Base-by-base conservation (phyloP, 768 basidiomycete species). In the Dioszegia hungarica region DNA sequence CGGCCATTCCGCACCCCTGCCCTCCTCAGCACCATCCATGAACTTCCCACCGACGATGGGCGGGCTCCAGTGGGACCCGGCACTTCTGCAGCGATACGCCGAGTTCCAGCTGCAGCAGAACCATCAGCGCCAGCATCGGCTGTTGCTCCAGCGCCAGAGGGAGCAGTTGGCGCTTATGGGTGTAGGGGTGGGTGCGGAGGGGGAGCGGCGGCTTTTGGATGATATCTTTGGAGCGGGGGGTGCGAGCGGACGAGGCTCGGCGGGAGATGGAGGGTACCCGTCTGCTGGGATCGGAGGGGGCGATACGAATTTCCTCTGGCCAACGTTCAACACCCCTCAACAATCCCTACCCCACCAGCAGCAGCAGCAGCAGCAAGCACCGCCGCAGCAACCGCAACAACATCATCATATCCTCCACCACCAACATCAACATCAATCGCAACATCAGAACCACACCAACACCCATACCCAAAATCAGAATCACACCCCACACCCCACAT, bases 21-120 rank as follows among this genome's bases (percentile, higher is more conserved):
- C 47, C 14, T 19, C 33, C 47, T 19, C 47, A 43, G 24, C 47
- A n/a, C 47, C 33, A 20, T 28, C 47, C 17, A 27, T 38, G 5
- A 47, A 47, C 12, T 28, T 25, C 34, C 54, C 33, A 6, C 44
- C 54, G 8, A 47, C 25, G 46, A 38, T 43, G 22, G 52, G 52
- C 20, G 52, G 52, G 3, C n/a, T 62, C 24, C 50, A 57, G 27
- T 67, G 66, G 66, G 61, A 64, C 34, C 50, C 50, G 19, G 49
- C 59, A 2, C 36, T 66, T 4, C 34, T 73, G n/a, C 58, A 68
- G 4, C 62, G 64, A 57, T 69, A 70, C 43, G 68, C 71, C 37
- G 71, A 73, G 48, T 66, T 67, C 24, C 71, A 70, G 47, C 55
- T 73, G 20, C 71, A 73, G 36, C 67, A 73, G 49, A 67, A 73